Base-by-base conservation (phyloP, 192 early-diverging fungal species). In the Backusella mclennaniae region DNA sequence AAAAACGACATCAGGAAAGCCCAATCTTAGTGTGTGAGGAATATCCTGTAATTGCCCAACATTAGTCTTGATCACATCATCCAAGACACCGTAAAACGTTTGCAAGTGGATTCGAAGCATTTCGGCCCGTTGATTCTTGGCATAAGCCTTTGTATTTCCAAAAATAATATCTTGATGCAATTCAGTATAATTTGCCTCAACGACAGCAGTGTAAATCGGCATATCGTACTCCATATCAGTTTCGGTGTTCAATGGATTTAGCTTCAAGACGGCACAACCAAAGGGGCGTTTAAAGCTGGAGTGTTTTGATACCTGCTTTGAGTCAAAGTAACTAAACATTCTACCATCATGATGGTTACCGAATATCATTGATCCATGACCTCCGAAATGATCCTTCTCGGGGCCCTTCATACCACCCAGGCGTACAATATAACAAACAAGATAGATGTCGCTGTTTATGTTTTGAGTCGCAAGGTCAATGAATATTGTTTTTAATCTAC, bases 371-470 rank as follows among this genome's bases (percentile, higher is more conserved):
- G 78, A 81, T 9, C 73, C 75, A 23, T 76, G 67, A n/a, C 66
- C 69, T 53, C 76, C 63, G 19, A 76, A 68, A 63, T 71, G 67
- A 12, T 76, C 76, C 49, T 79, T 80, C 35, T 90, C 89, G 2
- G 66, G 76, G 14, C 86, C 52, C 69, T 87, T 90, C 89, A 92
- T 90, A n/a, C 82, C 82, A 5, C 92, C 91, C 29, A 90, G 77
- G 12, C 90, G 80, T 9, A 91, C 78, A n/a, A 93, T 82, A 36
- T 87, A 76, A 74, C 90, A 91, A 2, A 90, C 83, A n/a, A 93
- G 81, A 56, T 84, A 90, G 8, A 92, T 67, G 31, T 86, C 77
- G 14, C 83, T 84, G 36, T 79, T 76, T 11, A 87, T 52, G 52
- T 92, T 91, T 29, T 86, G 82, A 23, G 81, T 72, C 1, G 84